Base-by-base conservation (phyloP, 208 protist species). In the Willaertia magna region DNA sequence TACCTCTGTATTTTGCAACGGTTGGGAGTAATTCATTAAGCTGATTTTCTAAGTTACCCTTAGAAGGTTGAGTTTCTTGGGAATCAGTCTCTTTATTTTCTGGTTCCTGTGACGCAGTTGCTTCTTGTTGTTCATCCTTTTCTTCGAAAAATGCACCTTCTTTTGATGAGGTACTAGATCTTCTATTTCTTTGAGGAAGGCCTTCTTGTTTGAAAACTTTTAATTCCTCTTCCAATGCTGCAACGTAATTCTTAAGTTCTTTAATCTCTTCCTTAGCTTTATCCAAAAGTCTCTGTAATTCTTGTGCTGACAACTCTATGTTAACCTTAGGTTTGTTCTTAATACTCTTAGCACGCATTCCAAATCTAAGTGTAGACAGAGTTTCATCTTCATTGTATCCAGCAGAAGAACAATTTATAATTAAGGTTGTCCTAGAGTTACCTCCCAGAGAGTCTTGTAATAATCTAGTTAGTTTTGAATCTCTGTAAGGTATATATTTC, bases 391-490 rank as follows among this genome's bases (percentile, higher is more conserved):
- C 90, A 86, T 96, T 95, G 86, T 93, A 92, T 14, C 85, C 79
- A 78, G 90, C 91, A 4, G 92, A 91, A 85, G 92, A 95, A 86
- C 52, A 86, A 18, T 93, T 95, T 40, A 96, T 92, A 61, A 97
- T 88, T 16, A 96, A 90, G 0, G 95, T 90, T n/a, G 94, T 96
- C 52, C 93, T 90, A 7, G 92, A 93, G 89, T 96, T 96, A 34
- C 95, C 95, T 26, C 94, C 94, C 43, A 95, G 39, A n/a, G 30
- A 61, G 14, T 61, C 79, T 61, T 61, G 47, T 22, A 84, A 43
- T 4, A 52, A 26, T 30, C 47, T 52, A 11, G 44, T 52, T 0
- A 84, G 79, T 42, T 84, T 52, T 30, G 44, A 84, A 22, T 84
- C 47, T 84, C 47, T 40, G 47, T 84, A 84, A 26, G 79, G 79